Evolutionary conservation across 129 eudicot species (phyloP).

Genomic region (Pulicaria dysenterica): DNA sequence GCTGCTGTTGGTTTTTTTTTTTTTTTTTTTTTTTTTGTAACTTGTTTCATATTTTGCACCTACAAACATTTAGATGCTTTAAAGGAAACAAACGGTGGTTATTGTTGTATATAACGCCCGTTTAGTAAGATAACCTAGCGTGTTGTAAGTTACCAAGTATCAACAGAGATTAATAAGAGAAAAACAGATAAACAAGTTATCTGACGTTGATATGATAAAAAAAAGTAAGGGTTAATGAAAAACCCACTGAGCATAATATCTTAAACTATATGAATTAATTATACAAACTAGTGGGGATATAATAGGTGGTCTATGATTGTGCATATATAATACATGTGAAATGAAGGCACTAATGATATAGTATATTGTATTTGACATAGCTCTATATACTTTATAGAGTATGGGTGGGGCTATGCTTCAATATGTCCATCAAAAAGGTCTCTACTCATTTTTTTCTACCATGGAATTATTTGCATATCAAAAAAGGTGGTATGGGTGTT

Average conservation of each 20-base stretch:
- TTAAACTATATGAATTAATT: background rate
- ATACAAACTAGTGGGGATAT: background rate
- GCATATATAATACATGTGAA: conserved; percentile 6
- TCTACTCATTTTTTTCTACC: conserved; percentile 30
- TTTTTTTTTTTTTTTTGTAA: background rate
- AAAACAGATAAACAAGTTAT: too few relatives aligned
- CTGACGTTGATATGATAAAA: too few relatives aligned
- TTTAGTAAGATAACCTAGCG: too few relatives aligned
- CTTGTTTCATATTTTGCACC: background rate
- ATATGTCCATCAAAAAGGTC: conserved; percentile 17
- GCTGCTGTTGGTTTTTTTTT: background rate
- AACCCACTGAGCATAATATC: background rate
- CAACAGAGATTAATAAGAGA: too few relatives aligned
- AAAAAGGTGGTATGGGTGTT: conserved; percentile 28
- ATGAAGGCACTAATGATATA: conserved; percentile 17
- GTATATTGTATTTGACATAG: conserved; percentile 9
- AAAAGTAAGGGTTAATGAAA: background rate
- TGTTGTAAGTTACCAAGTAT: too few relatives aligned
- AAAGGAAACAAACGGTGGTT: too few relatives aligned
- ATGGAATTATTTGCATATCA: conserved; percentile 31
- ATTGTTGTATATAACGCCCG: too few relatives aligned
- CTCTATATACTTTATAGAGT: conserved; percentile 9
- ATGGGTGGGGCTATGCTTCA: conserved; percentile 4
- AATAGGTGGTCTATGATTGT: conserved; percentile 21
- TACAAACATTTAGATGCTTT: background rate